Evolutionary conservation across 2,329 filamentous ascomycete genomes (phyloP).

Genomic region (Aspergillus alliaceus): DNA sequence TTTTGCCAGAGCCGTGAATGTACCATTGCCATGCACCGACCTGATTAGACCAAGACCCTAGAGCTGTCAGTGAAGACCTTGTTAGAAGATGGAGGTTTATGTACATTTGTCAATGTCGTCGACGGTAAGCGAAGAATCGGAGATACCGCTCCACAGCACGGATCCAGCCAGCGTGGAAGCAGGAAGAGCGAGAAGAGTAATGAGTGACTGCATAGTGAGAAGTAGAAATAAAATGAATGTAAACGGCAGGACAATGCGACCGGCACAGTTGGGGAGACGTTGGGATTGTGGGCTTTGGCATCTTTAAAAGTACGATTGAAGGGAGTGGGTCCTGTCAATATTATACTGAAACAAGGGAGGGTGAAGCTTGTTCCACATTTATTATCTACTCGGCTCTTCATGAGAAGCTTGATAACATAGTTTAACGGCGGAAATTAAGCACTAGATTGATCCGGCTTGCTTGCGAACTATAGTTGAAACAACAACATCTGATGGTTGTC

Average conservation of each 20-base stretch:
- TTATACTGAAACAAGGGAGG: not conserved
- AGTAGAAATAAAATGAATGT: not conserved
- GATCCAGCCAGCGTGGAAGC: conserved; percentile 20
- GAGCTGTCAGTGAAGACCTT: not conserved
- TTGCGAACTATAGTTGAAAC: not conserved
- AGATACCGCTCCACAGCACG: conserved; percentile 29
- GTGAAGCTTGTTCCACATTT: not conserved
- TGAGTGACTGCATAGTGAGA: not conserved
- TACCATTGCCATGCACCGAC: conserved; percentile 74
- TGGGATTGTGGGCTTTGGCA: not conserved
- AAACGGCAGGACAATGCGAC: not conserved
- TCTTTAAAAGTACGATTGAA: not conserved
- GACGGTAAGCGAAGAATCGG: conserved; percentile 23
- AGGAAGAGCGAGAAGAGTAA: not conserved
- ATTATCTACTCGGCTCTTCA: not conserved
- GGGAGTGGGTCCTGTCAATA: not conserved
- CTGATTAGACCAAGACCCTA: conserved; percentile 65
- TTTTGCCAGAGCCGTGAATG: conserved; percentile 63
- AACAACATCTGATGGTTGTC: not conserved
- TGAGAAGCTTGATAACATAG: not conserved
- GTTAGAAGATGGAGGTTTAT: not conserved
- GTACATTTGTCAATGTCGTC: conserved; percentile 29
- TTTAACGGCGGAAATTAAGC: not conserved
- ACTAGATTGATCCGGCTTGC: not conserved
- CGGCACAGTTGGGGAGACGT: not conserved